phyloP scores from a whole-genome alignment of 192 early-diverging fungal genomes.

The Lunasporangiospora selenospora region DNA sequence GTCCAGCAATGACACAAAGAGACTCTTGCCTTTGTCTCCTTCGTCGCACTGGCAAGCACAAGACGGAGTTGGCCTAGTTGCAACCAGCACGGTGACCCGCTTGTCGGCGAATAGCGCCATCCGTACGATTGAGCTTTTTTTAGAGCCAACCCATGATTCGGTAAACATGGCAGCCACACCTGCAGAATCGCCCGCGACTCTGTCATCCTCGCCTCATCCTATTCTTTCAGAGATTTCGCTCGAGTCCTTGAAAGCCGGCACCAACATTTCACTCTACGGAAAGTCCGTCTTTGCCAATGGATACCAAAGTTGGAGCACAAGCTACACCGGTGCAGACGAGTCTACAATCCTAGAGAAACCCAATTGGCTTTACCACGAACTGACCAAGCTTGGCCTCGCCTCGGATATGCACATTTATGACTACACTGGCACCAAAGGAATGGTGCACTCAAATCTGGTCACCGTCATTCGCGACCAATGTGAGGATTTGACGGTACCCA shows the following conservation, averaged over 20 bases:
- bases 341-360: slow-evolving; percentile 48
- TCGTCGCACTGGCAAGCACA: neutral
- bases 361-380: slow-evolving; percentile 23
- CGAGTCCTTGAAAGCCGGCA: slow-evolving; percentile 10
- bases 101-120: slow-evolving; percentile 3
- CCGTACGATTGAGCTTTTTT: slow-evolving; percentile 19
- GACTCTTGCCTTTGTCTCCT: neutral
- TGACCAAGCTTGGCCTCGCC: slow-evolving; percentile 12
- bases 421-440: slow-evolving; percentile 50
- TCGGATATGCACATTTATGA: slow-evolving; percentile 45
- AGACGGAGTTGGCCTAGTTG: neutral
- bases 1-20: neutral
- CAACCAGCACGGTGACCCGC: neutral
- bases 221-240: too few relatives aligned
- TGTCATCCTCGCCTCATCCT: too few relatives aligned
- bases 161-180: too few relatives aligned
- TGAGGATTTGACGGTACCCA: slow-evolving; percentile 19
- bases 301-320: slow-evolving; percentile 57
- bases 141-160: neutral
- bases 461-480: slow-evolving; percentile 53
- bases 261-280: neutral
- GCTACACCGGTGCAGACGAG: slow-evolving; percentile 41
- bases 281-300: slow-evolving; percentile 54
- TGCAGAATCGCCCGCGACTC: neutral
- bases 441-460: slow-evolving; percentile 53